These are phyloP conservation scores for Camillea tinctor DNA, from an alignment of 2,329 filamentous ascomycete genomes.

Conservation along the genomic window DNA sequence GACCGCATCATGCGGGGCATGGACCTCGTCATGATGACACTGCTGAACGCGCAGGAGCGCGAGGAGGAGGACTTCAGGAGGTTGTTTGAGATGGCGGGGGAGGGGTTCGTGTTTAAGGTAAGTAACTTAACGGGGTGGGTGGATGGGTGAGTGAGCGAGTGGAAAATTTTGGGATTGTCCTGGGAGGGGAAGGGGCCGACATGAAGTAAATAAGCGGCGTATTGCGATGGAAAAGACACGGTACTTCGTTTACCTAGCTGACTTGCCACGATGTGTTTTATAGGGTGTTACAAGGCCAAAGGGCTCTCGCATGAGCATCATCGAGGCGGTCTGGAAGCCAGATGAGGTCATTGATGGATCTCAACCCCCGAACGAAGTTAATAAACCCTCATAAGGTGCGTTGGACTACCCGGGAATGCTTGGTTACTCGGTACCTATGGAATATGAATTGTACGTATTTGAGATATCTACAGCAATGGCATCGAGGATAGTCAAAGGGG, in stretches of 20 bases:
- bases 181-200: no score
- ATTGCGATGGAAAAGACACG: no score
- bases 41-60: constrained; percentile 53
- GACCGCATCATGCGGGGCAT: constrained; percentile 47
- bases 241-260: no score
- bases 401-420: no score
- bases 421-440: no score
- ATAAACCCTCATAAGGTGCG: no score
- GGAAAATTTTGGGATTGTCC: no score
- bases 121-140: constrained; percentile 5
- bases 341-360: not conserved
- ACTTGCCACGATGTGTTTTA: not conserved
- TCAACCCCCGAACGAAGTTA: not conserved
- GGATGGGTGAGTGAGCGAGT: not conserved
- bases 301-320: constrained; percentile 46
- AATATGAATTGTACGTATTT: no score
- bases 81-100: constrained; percentile 43
- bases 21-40: constrained; percentile 52
- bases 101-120: constrained; percentile 44
- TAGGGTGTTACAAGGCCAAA: constrained; percentile 41
- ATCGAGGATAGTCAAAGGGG: no score
- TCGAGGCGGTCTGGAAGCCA: constrained; percentile 48
- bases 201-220: no score
- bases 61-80: constrained; percentile 44
- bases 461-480: no score